phyloP scores from a whole-genome alignment of 192 early-diverging fungal genomes.

The Coemansia sp. region DNA sequence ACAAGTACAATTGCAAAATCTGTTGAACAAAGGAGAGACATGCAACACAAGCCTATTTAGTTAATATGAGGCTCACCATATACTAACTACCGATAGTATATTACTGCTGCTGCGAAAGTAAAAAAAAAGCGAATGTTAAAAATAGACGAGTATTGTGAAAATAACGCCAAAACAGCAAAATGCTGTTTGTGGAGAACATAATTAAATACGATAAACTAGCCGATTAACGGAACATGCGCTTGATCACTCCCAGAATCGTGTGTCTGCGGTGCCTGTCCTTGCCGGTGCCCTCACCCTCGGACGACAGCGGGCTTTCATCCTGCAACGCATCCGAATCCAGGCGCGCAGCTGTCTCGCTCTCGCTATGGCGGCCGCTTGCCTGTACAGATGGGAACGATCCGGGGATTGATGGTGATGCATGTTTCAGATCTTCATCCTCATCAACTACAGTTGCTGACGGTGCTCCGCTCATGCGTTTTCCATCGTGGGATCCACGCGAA shows the following conservation, averaged over 20 bases:
- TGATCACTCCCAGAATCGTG: constrained; percentile 51
- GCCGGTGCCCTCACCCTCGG: constrained; percentile 22
- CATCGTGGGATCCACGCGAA: constrained; percentile 32
- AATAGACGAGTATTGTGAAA: constrained; percentile 1
- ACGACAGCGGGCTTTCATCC: constrained; percentile 22
- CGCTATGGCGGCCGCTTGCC: constrained; percentile 18
- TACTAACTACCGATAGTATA: background rate
- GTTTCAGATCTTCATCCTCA: constrained; percentile 20
- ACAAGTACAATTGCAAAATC: background rate
- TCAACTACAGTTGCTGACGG: constrained; percentile 27
- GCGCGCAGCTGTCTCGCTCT: constrained; percentile 15
- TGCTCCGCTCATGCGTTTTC: constrained; percentile 34
- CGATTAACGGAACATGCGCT: constrained; percentile 50
- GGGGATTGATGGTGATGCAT: constrained; percentile 31
- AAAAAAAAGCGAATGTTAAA: background rate
- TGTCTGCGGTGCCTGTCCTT: constrained; percentile 47
- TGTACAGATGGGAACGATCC: constrained; percentile 38
- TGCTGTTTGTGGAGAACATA: background rate
- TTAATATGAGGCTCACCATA: background rate
- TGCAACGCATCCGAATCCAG: constrained; percentile 15
- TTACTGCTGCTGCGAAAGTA: background rate
- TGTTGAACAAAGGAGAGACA: background rate
- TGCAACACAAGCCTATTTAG: no score
- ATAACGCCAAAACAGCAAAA: background rate
- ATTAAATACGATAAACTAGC: background rate